Percentiles rank a stretch among this genome's conserved stretches.
Evolutionary conservation across 2,329 filamentous ascomycete genomes (phyloP).

Genomic region (Fusarium chuoi): DNA sequence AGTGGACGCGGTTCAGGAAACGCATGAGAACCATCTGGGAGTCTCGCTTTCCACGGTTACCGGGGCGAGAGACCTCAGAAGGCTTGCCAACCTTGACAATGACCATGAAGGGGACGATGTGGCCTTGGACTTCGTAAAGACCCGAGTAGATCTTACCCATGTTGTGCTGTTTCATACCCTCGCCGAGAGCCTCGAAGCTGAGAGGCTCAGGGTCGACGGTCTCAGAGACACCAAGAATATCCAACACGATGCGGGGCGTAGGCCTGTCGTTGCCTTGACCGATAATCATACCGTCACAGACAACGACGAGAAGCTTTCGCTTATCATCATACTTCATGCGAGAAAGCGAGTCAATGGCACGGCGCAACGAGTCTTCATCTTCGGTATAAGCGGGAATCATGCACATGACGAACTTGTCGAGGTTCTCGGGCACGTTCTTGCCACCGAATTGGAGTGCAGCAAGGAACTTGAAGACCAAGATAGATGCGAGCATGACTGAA

Average conservation of each 20-base stretch:
- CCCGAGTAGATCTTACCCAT: slow-evolving; percentile 99
- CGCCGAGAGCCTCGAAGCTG: slow-evolving; percentile 95
- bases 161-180: slow-evolving; percentile 97
- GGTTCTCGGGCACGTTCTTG: slow-evolving; percentile 92
- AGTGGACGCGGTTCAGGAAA: slow-evolving; percentile 98
- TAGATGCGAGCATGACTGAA: slow-evolving; percentile 79
- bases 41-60: slow-evolving; percentile 99
- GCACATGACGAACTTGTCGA: slow-evolving; percentile 98
- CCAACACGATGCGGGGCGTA: slow-evolving; percentile 93
- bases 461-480: slow-evolving; percentile 96
- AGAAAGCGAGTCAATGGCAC: slow-evolving; percentile 95
- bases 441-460: slow-evolving; percentile 93
- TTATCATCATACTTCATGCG: slow-evolving; percentile 98
- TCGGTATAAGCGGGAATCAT: slow-evolving; percentile 98
- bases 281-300: slow-evolving; percentile 99
- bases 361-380: slow-evolving; percentile 95
- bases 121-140: slow-evolving; percentile 95
- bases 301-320: slow-evolving; percentile 89
- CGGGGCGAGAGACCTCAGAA: slow-evolving; percentile 91
- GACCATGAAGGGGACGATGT: slow-evolving; percentile 97
- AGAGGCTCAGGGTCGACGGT: slow-evolving; percentile 94
- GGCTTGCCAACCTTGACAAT: slow-evolving; percentile 98
- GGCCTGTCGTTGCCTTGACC: slow-evolving; percentile 97
- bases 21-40: slow-evolving; percentile 99
- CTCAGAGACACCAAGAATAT: slow-evolving; percentile 95